phyloP scores from a whole-genome alignment of 106 monocot species.

The Xerophyta viscosa region DNA sequence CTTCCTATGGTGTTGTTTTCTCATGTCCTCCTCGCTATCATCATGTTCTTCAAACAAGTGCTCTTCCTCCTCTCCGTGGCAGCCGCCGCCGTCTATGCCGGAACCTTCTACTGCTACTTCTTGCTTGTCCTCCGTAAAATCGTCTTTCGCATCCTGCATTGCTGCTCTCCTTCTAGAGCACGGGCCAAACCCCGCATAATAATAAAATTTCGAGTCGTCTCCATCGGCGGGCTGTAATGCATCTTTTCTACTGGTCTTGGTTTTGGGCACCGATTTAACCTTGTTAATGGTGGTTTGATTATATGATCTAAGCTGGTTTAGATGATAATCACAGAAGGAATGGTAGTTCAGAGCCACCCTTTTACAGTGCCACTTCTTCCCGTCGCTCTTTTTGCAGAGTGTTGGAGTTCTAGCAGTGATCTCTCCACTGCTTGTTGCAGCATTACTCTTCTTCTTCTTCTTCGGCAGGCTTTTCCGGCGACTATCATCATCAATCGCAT shows the following conservation, averaged over 20 bases:
- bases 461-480: background rate
- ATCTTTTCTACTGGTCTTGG: background rate
- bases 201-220: background rate
- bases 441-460: background rate
- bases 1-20: background rate
- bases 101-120: no score
- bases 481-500: background rate
- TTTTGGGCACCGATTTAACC: background rate
- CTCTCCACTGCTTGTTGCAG: background rate
- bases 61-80: background rate
- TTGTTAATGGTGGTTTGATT: background rate
- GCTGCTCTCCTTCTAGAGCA: background rate
- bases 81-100: background rate
- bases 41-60: background rate
- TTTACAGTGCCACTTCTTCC: background rate
- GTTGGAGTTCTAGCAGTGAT: background rate
- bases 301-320: background rate
- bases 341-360: background rate
- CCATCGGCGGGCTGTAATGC: background rate
- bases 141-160: background rate
- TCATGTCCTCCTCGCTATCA: background rate
- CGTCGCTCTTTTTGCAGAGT: background rate
- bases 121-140: no score
- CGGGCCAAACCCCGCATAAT: background rate
- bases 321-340: background rate